Evolutionary conservation across 2,329 filamentous ascomycete species (phyloP).

Genomic region (Oidium heveae): DNA sequence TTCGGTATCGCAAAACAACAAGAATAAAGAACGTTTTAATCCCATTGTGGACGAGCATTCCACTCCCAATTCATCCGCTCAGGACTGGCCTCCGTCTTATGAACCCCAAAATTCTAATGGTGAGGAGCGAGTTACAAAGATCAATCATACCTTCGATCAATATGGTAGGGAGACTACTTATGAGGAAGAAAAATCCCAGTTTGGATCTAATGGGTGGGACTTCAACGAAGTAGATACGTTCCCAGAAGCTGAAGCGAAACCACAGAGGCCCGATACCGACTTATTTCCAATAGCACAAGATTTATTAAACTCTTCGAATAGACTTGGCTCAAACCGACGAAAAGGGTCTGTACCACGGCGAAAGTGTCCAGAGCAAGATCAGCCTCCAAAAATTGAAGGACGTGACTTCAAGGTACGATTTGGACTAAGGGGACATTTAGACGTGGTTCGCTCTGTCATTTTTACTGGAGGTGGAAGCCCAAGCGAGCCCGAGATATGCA

Average conservation of each 20-base stretch:
- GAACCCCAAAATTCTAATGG: background rate
- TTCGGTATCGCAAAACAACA: constrained; percentile 5
- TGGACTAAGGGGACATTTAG: constrained; percentile 72
- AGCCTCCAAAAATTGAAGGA: constrained; percentile 28
- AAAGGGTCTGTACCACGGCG: constrained; percentile 58
- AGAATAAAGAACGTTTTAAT: constrained; percentile 8
- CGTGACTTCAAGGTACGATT: constrained; percentile 83
- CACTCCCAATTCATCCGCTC: constrained; percentile 10
- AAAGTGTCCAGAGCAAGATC: constrained; percentile 42
- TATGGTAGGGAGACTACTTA: constrained; percentile 24
- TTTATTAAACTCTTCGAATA: constrained; percentile 54
- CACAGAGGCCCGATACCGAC: constrained; percentile 61
- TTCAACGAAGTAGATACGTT: constrained; percentile 56
- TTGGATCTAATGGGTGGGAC: constrained; percentile 62
- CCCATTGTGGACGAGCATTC: constrained; percentile 15
- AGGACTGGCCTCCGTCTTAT: background rate
- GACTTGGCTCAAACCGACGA: constrained; percentile 45
- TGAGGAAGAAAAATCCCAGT: constrained; percentile 22
- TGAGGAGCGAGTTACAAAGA: constrained; percentile 30
- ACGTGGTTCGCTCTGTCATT: constrained; percentile 81
- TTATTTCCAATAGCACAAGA: constrained; percentile 63
- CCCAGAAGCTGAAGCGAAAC: constrained; percentile 25
- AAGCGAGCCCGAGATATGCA: constrained; percentile 90
- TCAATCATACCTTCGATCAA: constrained; percentile 31
- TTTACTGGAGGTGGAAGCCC: constrained; percentile 93